Percentiles rank a stretch among this genome's conserved stretches.
These are phyloP conservation scores for Mucor plumbeus DNA, from an alignment of 371 early-diverging fungal genomes.

Conservation along the genomic window DNA sequence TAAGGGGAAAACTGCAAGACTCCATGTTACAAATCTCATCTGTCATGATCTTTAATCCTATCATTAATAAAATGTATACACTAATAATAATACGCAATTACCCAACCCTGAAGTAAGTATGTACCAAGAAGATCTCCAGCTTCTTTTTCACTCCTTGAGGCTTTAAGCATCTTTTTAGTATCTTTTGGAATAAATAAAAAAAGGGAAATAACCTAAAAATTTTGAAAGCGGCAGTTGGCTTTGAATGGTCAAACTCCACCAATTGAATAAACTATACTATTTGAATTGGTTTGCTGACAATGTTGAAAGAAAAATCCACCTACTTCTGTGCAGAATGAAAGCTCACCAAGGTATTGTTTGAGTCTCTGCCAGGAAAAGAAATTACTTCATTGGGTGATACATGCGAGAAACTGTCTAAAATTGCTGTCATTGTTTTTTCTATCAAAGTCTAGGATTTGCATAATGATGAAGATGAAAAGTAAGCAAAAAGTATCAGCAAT, in stretches of 20 bases:
- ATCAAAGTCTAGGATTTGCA: too few species aligned
- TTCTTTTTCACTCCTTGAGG: constrained; percentile 26
- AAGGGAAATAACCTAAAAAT: neutral
- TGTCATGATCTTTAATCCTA: constrained; percentile 50
- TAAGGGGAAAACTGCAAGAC: constrained; percentile 56
- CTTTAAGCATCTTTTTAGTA: constrained; percentile 8
- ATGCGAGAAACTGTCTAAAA: too few species aligned
- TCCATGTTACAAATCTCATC: constrained; percentile 45
- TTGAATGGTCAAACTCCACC: neutral
- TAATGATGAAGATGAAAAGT: too few species aligned
- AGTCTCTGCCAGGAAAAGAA: too few species aligned
- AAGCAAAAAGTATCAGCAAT: too few species aligned
- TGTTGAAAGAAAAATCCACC: too few species aligned
- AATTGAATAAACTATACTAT: neutral
- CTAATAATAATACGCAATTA: constrained; percentile 13
- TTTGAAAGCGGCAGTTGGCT: neutral
- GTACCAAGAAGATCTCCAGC: constrained; percentile 38
- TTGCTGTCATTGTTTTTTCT: too few species aligned
- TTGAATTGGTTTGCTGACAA: neutral
- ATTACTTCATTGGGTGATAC: too few species aligned
- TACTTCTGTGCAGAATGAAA: too few species aligned
- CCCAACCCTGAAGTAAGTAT: constrained; percentile 57
- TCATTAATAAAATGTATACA: neutral
- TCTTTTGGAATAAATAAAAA: neutral
- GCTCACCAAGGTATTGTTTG: too few species aligned